These are phyloP conservation scores for Monilinia polystroma DNA, from an alignment of 2,329 filamentous ascomycete genomes.

Conservation along the genomic window DNA sequence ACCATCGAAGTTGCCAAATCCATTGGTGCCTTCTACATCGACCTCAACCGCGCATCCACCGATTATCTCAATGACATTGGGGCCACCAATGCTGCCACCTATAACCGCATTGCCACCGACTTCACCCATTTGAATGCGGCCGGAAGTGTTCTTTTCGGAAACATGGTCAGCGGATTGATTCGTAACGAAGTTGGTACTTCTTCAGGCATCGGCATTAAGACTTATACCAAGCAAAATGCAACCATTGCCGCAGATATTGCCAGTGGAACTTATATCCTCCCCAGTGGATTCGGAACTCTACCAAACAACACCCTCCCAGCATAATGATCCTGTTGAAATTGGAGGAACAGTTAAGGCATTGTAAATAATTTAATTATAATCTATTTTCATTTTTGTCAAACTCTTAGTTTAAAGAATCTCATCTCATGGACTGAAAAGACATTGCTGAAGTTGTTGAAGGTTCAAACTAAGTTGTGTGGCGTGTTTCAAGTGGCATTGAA, in stretches of 20 bases:
- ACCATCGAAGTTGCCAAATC: conserved; percentile 45
- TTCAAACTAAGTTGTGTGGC: too few species aligned
- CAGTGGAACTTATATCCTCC: conserved; percentile 8
- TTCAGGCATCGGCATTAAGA: neutral
- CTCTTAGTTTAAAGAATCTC: too few species aligned
- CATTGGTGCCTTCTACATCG: conserved; percentile 41
- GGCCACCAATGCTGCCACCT: conserved; percentile 43
- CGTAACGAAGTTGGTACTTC: neutral
- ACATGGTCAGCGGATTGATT: conserved; percentile 46
- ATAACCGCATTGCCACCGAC: conserved; percentile 48
- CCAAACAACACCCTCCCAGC: conserved; percentile 15
- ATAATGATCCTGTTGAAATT: neutral
- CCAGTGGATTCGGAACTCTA: conserved; percentile 18
- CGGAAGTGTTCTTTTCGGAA: conserved; percentile 48
- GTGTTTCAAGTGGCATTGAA: too few species aligned
- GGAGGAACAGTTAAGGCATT: too few species aligned
- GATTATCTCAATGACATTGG: conserved; percentile 50
- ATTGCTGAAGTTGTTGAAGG: too few species aligned
- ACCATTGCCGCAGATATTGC: conserved; percentile 7
- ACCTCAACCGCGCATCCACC: conserved; percentile 48
- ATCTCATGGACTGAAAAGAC: too few species aligned
- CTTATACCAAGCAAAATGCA: conserved; percentile 2
- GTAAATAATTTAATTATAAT: too few species aligned
- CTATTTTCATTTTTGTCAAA: neutral
- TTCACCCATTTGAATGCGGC: conserved; percentile 49